These are phyloP conservation scores for Penicillium fimorum DNA, from an alignment of 495 filamentous ascomycete genomes.

Conservation along the genomic window DNA sequence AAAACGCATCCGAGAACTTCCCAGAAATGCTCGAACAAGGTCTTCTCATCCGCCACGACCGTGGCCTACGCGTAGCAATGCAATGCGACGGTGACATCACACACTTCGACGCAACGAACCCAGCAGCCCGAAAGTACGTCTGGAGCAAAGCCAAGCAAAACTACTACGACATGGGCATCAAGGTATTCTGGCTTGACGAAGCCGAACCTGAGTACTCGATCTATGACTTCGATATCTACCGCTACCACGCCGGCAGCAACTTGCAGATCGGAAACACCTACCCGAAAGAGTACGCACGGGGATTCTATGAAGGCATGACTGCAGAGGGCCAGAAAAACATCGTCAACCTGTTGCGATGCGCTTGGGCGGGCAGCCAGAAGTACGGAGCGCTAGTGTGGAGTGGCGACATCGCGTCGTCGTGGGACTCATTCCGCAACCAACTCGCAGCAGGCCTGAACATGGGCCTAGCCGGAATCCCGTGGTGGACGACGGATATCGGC, in stretches of 20 bases:
- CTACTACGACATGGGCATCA: conserved; percentile 58
- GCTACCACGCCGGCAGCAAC: conserved; percentile 54
- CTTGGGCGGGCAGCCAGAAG: conserved; percentile 59
- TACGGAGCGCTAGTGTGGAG: conserved; percentile 61
- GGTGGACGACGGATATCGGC: conserved; percentile 62
- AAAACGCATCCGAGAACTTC: conserved; percentile 51
- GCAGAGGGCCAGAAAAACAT: conserved; percentile 47
- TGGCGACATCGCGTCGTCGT: conserved; percentile 58
- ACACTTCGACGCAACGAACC: conserved; percentile 58
- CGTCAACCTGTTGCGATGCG: conserved; percentile 57
- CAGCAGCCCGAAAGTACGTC: conserved; percentile 48
- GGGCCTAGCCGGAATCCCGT: conserved; percentile 56
- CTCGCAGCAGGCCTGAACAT: conserved; percentile 57
- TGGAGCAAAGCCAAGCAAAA: conserved; percentile 54
- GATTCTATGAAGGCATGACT: conserved; percentile 56
- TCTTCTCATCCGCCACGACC: conserved; percentile 52
- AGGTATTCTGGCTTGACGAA: conserved; percentile 61
- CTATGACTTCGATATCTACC: conserved; percentile 60
- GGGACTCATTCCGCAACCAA: conserved; percentile 54
- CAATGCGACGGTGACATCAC: conserved; percentile 53
- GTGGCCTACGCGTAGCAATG: conserved; percentile 51
- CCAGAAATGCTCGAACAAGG: conserved; percentile 54
- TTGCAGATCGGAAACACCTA: conserved; percentile 56
- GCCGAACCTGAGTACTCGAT: conserved; percentile 58
- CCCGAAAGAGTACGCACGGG: conserved; percentile 52